These are phyloP conservation scores for Xerocomellus chrysenteron DNA, from an alignment of 768 basidiomycete genomes.

Conservation along the genomic window DNA sequence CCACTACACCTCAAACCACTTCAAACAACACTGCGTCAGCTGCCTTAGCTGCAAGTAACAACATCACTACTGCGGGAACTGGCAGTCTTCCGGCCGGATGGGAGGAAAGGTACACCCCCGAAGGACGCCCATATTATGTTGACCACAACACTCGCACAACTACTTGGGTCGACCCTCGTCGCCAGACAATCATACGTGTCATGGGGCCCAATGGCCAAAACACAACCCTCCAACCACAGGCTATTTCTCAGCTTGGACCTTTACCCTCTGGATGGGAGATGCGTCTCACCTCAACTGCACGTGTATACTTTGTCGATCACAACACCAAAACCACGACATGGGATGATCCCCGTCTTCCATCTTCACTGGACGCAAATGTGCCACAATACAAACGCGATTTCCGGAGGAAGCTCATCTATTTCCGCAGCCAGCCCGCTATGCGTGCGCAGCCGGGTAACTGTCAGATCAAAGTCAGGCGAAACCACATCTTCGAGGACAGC, in stretches of 20 bases:
- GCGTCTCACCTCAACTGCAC: slow-evolving; percentile 96
- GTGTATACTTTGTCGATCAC: slow-evolving; percentile 99
- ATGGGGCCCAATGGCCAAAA: slow-evolving; percentile 94
- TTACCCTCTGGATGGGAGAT: slow-evolving; percentile 99
- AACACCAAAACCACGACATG: slow-evolving; percentile 99
- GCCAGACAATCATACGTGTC: slow-evolving; percentile 94
- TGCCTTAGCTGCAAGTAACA: slow-evolving; percentile 51
- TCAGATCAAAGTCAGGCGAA: slow-evolving; percentile 96
- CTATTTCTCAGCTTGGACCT: slow-evolving; percentile 95
- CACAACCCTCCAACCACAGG: slow-evolving; percentile 86
- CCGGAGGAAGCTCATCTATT: slow-evolving; percentile 98
- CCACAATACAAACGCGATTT: slow-evolving; percentile 99
- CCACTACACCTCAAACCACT: slow-evolving; percentile 32
- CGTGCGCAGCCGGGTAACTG: slow-evolving; percentile 98
- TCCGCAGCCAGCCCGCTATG: slow-evolving; percentile 97
- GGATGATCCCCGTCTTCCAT: slow-evolving; percentile 97
- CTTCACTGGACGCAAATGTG: slow-evolving; percentile 92
- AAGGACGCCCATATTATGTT: slow-evolving; percentile 98
- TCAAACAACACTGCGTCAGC: slow-evolving; percentile 37
- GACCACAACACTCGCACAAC: slow-evolving; percentile 99
- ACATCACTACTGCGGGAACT: slow-evolving; percentile 66
- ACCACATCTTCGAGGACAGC: slow-evolving; percentile 98
- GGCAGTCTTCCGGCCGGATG: slow-evolving; percentile 94
- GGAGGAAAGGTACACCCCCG: slow-evolving; percentile 98
- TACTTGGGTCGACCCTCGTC: slow-evolving; percentile 99